phyloP scores from a whole-genome alignment of 1,139 yeast genomes.

The Yamadazyma diospyri region DNA sequence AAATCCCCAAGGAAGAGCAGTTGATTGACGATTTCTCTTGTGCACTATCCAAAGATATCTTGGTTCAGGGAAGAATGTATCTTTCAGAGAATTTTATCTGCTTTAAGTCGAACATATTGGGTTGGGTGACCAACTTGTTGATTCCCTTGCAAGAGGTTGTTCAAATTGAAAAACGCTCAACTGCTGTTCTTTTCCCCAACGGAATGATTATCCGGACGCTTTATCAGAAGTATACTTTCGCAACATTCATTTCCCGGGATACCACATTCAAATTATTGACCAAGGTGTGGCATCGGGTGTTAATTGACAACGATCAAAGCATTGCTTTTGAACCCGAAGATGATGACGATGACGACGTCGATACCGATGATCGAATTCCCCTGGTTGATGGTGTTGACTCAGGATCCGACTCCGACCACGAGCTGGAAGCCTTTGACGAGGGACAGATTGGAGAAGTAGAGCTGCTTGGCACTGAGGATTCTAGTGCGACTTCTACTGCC shows the following conservation, averaged over 20 bases:
- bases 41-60: constrained; percentile 67
- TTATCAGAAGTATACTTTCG: constrained; percentile 69
- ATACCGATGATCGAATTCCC: constrained; percentile 4
- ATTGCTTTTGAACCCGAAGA: constrained; percentile 6
- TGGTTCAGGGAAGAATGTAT: constrained; percentile 70
- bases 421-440: constrained; percentile 6
- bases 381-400: constrained; percentile 3
- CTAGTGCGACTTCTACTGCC: background rate
- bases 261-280: constrained; percentile 58
- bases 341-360: constrained; percentile 7
- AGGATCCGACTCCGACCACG: constrained; percentile 8
- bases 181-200: constrained; percentile 73
- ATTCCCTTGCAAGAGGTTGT: constrained; percentile 69
- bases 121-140: constrained; percentile 66
- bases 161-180: constrained; percentile 66
- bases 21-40: constrained; percentile 66
- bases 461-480: background rate
- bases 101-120: constrained; percentile 70
- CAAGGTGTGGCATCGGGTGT: constrained; percentile 55
- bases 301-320: constrained; percentile 18
- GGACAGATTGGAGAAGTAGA: constrained; percentile 11
- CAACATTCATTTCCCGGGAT: constrained; percentile 69
- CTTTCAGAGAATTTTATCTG: constrained; percentile 57
- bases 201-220: constrained; percentile 69
- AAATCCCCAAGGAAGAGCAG: constrained; percentile 49